These are phyloP conservation scores for Aspergillus ochraceoroseus DNA, from an alignment of 2,329 filamentous ascomycete species.

Conservation along the genomic window DNA sequence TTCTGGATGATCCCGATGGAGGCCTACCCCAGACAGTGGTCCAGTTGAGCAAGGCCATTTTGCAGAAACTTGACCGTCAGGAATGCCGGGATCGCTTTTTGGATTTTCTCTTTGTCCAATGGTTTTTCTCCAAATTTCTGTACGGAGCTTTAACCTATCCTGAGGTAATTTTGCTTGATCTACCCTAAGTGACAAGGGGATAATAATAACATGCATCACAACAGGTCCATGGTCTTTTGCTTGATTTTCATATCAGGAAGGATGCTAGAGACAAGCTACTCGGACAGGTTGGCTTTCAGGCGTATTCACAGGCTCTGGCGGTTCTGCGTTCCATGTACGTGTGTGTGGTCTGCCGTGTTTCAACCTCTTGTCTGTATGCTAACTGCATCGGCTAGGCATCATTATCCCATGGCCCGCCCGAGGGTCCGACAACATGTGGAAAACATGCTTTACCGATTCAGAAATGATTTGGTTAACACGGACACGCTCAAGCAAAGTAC, in stretches of 20 bases:
- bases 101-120: slow-evolving; percentile 80
- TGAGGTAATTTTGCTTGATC: slow-evolving; percentile 54
- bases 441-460: slow-evolving; percentile 36
- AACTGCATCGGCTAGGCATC: too few species aligned
- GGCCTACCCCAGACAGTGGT: slow-evolving; percentile 82
- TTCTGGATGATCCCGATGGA: slow-evolving; percentile 80
- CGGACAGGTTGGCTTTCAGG: slow-evolving; percentile 70
- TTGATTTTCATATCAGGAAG: slow-evolving; percentile 87
- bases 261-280: slow-evolving; percentile 74
- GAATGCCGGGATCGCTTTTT: slow-evolving; percentile 69
- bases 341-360: too few species aligned
- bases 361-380: too few species aligned
- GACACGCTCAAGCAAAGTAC: slow-evolving; percentile 42
- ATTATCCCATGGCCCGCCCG: slow-evolving; percentile 35
- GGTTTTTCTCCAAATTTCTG: slow-evolving; percentile 86
- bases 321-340: slow-evolving; percentile 65
- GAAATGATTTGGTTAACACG: slow-evolving; percentile 11
- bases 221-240: slow-evolving; percentile 60
- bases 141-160: slow-evolving; percentile 80
- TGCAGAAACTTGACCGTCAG: slow-evolving; percentile 66
- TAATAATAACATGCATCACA: slow-evolving; percentile 28
- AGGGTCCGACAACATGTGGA: slow-evolving; percentile 35
- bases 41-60: slow-evolving; percentile 76
- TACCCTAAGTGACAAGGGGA: neutral
- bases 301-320: slow-evolving; percentile 73